Conservation (phyloP, 371 early-diverging fungal genomes). For the Umbelopsis sp. region DNA sequence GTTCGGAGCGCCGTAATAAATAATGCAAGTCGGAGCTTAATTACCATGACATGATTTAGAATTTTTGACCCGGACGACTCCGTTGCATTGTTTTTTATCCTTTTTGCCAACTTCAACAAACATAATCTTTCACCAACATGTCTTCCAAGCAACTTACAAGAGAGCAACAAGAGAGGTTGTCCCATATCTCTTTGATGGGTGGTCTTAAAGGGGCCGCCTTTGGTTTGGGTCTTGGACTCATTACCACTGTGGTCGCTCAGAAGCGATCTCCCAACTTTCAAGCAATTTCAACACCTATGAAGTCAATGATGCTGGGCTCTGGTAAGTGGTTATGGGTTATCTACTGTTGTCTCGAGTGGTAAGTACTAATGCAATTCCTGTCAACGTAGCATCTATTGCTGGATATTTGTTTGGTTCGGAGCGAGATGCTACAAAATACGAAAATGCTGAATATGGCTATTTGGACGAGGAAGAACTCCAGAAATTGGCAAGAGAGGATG, state of each 20-base stretch:
- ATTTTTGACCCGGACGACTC: constrained; percentile 7
- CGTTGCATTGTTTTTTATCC: constrained; percentile 13
- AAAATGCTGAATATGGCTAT: constrained; percentile 46
- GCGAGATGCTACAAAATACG: constrained; percentile 39
- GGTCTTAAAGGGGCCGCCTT: constrained; percentile 50
- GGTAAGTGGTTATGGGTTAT: constrained; percentile 24
- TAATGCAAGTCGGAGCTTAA: neutral
- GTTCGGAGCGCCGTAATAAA: neutral
- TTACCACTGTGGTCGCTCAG: constrained; percentile 36
- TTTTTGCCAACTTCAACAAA: neutral
- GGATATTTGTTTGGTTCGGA: constrained; percentile 53
- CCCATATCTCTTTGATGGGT: constrained; percentile 29
- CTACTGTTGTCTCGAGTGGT: neutral
- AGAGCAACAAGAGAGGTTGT: constrained; percentile 38
- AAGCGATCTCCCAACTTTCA: constrained; percentile 48
- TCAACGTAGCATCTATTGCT: constrained; percentile 37
- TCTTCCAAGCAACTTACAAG: constrained; percentile 22
- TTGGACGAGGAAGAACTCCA: constrained; percentile 43
- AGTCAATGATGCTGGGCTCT: constrained; percentile 43
- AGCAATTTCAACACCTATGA: constrained; percentile 41
- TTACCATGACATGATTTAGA: neutral
- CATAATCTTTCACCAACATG: constrained; percentile 7
- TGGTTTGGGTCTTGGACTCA: constrained; percentile 49
- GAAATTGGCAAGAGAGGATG: constrained; percentile 21
- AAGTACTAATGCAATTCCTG: neutral